Evolutionary conservation across 1,284 basidiomycete genomes (phyloP).

Genomic region (Moniliophthora roreri): DNA sequence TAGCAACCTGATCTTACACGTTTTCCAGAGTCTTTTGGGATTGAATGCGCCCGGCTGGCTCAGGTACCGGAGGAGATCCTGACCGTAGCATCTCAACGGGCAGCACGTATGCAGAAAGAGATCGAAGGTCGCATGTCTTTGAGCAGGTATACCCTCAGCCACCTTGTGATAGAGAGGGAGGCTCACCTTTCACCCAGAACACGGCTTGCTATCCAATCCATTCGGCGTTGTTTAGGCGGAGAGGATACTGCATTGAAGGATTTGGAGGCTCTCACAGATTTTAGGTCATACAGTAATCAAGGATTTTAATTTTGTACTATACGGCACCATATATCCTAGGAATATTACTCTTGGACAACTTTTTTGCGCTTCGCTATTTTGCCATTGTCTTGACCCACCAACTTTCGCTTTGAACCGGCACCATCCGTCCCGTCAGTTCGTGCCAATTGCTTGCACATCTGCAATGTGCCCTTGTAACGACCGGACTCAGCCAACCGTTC

Average conservation of each 20-base stretch:
- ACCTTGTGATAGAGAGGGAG: not conserved
- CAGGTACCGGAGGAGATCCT: constrained; percentile 73
- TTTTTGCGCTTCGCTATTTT: constrained; percentile 43
- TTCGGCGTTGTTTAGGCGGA: not conserved
- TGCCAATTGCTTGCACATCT: constrained; percentile 16
- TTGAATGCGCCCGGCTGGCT: constrained; percentile 89
- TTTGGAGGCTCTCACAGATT: constrained; percentile 18
- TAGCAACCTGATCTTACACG: no score
- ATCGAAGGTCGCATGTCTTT: constrained; percentile 49
- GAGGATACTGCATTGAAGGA: constrained; percentile 7
- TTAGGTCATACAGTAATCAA: constrained; percentile 11
- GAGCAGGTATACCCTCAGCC: constrained; percentile 43
- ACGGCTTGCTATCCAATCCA: constrained; percentile 5
- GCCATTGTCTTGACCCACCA: constrained; percentile 29
- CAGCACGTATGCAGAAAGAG: constrained; percentile 53
- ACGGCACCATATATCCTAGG: no score
- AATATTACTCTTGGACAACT: constrained; percentile 12
- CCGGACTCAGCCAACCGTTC: constrained; percentile 30
- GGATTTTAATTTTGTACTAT: constrained; percentile 13
- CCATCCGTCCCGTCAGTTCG: constrained; percentile 19
- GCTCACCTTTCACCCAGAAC: constrained; percentile 22
- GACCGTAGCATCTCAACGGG: constrained; percentile 53
- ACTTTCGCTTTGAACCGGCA: constrained; percentile 41
- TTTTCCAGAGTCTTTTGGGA: constrained; percentile 77
- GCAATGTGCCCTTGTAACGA: constrained; percentile 32